Base-by-base conservation (phyloP, 2,329 filamentous ascomycete genomes). In the Ophiostoma triangulosporum region DNA sequence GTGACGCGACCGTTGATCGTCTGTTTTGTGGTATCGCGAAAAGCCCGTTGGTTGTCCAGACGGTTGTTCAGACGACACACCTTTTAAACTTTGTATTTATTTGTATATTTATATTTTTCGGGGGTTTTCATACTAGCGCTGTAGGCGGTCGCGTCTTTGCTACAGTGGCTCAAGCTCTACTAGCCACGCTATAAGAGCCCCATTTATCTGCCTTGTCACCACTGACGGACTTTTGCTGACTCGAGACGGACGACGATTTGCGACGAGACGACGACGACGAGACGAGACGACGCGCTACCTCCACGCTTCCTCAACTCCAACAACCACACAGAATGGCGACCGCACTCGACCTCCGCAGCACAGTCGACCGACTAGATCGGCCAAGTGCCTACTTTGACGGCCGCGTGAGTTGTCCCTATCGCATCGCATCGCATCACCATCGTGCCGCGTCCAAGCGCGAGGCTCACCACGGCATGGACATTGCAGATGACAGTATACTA, bases 341-440 rank as follows among this genome's bases (percentile, higher is more conserved):
- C n/a, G 22, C 53, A 35, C 33, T 45, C 9, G 48, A 55, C 17
- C 11, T 70, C 57, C 72, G 79, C 64, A 82, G 76, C 66, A 97
- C 93, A 6, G 86, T 97, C 58, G 91, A 97, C 50, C 79, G 93
- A 57, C 80, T 98, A 58, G 93, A 98, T 70, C 86, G 84, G 69
- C 91, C 93, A 17, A 97, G 91, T 67, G 90, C 91, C 62, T 98
- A 98, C 72, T 95, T 90, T 64, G 77, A 81, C 58, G 83, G 78
- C 70, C 86, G 86, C 72, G 91, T 94, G 72, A 66, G 74, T 64
- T 58, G 27, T n/a, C n/a, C n/a, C 36, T 54, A 8, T n/a, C 7
- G 15, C 31, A 7, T 31, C 14, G 4, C 7, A 27, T 45, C 40
- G 40, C 40, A 45, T 40, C 40, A 22, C 24, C 40, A 26, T 52